Evolutionary conservation across 1,139 yeast genomes (phyloP), one percentile per base, ranked within the genome.

Genomic region (Arxiozyma bovina): DNA sequence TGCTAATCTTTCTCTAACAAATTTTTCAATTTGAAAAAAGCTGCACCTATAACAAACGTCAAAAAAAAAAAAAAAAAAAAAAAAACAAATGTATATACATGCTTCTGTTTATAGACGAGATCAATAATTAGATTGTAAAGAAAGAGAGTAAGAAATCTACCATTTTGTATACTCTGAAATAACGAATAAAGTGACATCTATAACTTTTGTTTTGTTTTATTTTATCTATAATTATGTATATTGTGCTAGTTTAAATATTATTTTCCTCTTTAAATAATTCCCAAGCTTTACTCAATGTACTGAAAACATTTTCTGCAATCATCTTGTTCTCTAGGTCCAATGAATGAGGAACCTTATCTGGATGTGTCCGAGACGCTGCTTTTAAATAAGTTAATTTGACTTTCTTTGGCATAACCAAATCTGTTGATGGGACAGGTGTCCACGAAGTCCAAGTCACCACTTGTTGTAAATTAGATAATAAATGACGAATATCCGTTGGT

Each of bases 341-440:
- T 1, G 82, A 78, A 23, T 64, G 63, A 41, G 76, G 74, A 45
- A 90, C 73, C 69, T 94, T 94, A 69, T 94, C 99, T 0, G 99
- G 99, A 67, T 94, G 99, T 6, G 94, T 89, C 61, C 85, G 82
- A 41, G 96, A 84, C 46, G 90, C 94, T 0, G 96, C 98, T 69
- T 89, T 93, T 91, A 94, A 80, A 70, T 93, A 94, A 41, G 77
- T 77, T 49, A 91, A 74, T 68, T 93, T 91, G 48, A 91, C 98
- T 67, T 87, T 90, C 63, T 89, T 90, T n/a, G 96, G 91, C 61
- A 91, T 74, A 62, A 93, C 93, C 57, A 94, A 74, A 55, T 93
- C 98, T 18, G 85, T 78, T 60, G 85, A 70, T 0, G 83, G 70
- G 27, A 89, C 77, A 58, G 79, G 74, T 67, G 82, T 74, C 94